phyloP scores from a whole-genome alignment of 208 protist genomes.

The Trypanosoma theileri region DNA sequence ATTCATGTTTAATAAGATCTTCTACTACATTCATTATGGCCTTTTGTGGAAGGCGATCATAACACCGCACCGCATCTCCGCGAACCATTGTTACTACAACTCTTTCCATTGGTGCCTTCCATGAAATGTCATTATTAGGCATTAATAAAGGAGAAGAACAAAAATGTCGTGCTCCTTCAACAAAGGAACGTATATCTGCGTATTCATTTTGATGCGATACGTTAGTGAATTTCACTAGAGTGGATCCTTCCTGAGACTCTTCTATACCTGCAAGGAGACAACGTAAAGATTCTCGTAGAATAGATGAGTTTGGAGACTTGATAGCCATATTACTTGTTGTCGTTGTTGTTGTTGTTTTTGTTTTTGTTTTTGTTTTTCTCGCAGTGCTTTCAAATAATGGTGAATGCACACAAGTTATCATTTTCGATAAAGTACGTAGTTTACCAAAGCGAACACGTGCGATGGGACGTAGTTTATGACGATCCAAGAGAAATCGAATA shows the following conservation, averaged over 20 bases:
- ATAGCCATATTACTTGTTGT: not conserved
- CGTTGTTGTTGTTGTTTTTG: not conserved
- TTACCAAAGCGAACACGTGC: constrained; percentile 38
- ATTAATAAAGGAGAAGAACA: not conserved
- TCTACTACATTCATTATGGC: constrained; percentile 41
- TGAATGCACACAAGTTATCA: constrained; percentile 9
- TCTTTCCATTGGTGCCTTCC: constrained; percentile 6
- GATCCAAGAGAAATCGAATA: constrained; percentile 57
- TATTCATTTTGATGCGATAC: constrained; percentile 62
- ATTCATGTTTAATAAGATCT: constrained; percentile 41
- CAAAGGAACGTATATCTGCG: constrained; percentile 61
- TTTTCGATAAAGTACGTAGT: constrained; percentile 10
- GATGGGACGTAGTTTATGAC: constrained; percentile 73
- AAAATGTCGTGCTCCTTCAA: constrained; percentile 28
- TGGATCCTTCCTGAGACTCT: constrained; percentile 34
- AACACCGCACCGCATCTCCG: constrained; percentile 66
- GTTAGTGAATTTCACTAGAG: constrained; percentile 37
- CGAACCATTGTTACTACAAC: constrained; percentile 35
- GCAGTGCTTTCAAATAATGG: not conserved
- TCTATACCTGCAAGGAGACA: constrained; percentile 57
- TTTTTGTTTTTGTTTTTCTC: not conserved
- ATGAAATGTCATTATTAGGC: not conserved
- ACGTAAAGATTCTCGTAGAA: constrained; percentile 42
- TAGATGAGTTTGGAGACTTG: constrained; percentile 17
- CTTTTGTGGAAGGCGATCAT: constrained; percentile 63